phyloP scores from a whole-genome alignment of 495 filamentous ascomycete species.

The Podospora pseudocomata region DNA sequence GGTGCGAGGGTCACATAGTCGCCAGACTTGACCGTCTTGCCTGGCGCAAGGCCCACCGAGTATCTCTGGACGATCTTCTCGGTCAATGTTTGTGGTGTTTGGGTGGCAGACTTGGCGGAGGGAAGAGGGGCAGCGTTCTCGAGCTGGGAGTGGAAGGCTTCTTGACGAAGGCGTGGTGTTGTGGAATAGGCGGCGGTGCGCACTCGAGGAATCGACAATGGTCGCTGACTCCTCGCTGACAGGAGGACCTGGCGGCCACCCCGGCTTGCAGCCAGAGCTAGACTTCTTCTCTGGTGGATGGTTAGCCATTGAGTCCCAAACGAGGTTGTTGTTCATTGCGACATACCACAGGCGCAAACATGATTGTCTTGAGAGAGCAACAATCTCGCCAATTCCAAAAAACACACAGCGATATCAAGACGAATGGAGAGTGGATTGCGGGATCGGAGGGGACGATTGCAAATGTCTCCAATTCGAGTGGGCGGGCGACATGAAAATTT shows the following conservation, averaged over 20 bases:
- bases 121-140: slow-evolving; percentile 19
- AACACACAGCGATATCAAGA: background rate
- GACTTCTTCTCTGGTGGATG: slow-evolving; percentile 28
- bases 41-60: slow-evolving; percentile 64
- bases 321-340: background rate
- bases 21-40: slow-evolving; percentile 67
- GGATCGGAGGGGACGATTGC: slow-evolving; percentile 14
- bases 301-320: background rate
- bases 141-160: slow-evolving; percentile 31
- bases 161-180: slow-evolving; percentile 23
- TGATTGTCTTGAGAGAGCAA: slow-evolving; percentile 16
- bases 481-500: slow-evolving; percentile 13
- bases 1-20: slow-evolving; percentile 82
- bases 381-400: background rate
- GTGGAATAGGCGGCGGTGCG: slow-evolving; percentile 26
- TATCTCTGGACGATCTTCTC: slow-evolving; percentile 90
- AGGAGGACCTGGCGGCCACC: slow-evolving; percentile 20
- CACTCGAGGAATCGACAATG: slow-evolving; percentile 6
- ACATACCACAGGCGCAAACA: slow-evolving; percentile 29
- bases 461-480: slow-evolving; percentile 14
- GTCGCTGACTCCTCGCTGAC: slow-evolving; percentile 13
- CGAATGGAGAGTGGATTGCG: background rate
- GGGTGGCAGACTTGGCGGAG: slow-evolving; percentile 1
- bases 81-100: slow-evolving; percentile 70
- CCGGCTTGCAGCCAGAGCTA: slow-evolving; percentile 29